Evolutionary conservation across 306 rosid genomes (phyloP), one percentile per base, ranked within the genome.

Genomic region (Neltuma alba): DNA sequence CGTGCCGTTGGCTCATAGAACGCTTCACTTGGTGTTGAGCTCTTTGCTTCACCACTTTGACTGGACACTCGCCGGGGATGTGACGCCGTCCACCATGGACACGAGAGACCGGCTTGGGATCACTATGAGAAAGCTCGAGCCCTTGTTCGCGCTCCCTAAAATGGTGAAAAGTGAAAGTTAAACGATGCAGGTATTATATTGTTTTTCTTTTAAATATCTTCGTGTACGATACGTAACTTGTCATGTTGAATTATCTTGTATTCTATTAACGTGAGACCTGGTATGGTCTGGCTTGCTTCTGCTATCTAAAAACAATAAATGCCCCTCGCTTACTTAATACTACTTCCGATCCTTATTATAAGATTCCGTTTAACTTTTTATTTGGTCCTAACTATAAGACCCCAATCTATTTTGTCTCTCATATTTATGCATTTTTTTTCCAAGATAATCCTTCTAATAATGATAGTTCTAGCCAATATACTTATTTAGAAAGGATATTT

Each of bases 41-140:
- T 68, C 73, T 9, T 6, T 68, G 54, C 36, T 68, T 23, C 73
- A 68, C 8, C 13, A 30, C 2, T 68, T 68, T 41, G 54, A 68
- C 14, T 68, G 73, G 73, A 6, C 52, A 41, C 73, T 68, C 6
- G 33, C 10, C 0, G 73, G 18, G 6, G 54, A 13, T 7, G 3
- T 25, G 4, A 68, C 54, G 36, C 54, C 54, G 0, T 41, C 36
- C 4, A 68, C 34, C 54, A 5, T 68, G 73, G 73, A 68, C 52
- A 40, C 23, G 54, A 68, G 18, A 54, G 73, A 68, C 12, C n/a
- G 13, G 0, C 11, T 68, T 2, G 73, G 73, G 54, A 41, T 68
- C 30, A 68, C 73, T 21, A 68, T 68, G 73, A 68, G 73, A 13
- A 68, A 68, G 73, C 36, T 68, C 30, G 12, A 68, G 18, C 54